These are phyloP conservation scores for Akebia trifoliata DNA, from an alignment of 164 flowering plant species.

Conservation along the genomic window DNA sequence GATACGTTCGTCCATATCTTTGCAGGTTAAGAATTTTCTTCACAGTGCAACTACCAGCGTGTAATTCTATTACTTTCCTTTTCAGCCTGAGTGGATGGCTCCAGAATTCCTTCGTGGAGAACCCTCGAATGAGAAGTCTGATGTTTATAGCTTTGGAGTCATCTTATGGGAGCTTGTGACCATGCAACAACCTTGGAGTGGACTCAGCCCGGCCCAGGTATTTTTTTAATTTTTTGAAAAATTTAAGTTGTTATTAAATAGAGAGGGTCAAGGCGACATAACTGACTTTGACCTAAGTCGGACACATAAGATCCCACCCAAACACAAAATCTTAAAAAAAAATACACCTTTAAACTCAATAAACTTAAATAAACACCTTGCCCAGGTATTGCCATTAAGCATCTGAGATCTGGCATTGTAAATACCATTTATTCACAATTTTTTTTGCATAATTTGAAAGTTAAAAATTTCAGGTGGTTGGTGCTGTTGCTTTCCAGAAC, in stretches of 20 bases:
- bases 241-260: too few species aligned
- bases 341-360: too few species aligned
- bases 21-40: slow-evolving; percentile 30
- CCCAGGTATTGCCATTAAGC: too few species aligned
- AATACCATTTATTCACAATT: neutral
- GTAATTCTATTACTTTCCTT: slow-evolving; percentile 33
- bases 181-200: slow-evolving; percentile 93
- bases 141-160: slow-evolving; percentile 96
- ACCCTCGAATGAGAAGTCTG: slow-evolving; percentile 90
- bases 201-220: slow-evolving; percentile 93
- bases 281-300: too few species aligned
- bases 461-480: slow-evolving; percentile 69
- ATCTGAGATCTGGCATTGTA: too few species aligned
- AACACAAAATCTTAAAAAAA: too few species aligned
- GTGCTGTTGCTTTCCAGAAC: slow-evolving; percentile 96
- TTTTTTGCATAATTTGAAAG: slow-evolving; percentile 5
- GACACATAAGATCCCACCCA: too few species aligned
- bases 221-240: neutral
- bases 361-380: too few species aligned
- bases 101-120: slow-evolving; percentile 98
- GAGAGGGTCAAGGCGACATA: too few species aligned
- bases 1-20: slow-evolving; percentile 23
- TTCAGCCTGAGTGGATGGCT: slow-evolving; percentile 99
- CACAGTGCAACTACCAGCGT: slow-evolving; percentile 22
- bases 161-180: slow-evolving; percentile 94